Evolutionary conservation across 2,329 filamentous ascomycete species (phyloP), one percentile per base, ranked within the genome.

Genomic region (Xylariaceae sp.): DNA sequence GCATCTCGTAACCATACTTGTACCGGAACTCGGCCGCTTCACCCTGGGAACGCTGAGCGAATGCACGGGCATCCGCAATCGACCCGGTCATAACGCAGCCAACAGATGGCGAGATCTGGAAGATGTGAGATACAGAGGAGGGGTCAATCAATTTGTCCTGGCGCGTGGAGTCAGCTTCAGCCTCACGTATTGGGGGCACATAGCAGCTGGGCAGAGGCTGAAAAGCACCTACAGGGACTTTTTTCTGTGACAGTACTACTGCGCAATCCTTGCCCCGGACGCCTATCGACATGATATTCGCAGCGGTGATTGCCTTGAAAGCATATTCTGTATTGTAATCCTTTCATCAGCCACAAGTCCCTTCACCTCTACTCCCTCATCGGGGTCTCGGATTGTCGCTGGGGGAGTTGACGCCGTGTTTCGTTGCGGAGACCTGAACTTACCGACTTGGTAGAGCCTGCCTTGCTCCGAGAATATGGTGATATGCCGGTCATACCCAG

Each of bases 391-490:
- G 21, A 29, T 15, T 23, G 21, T 32, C 41, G 54, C 48, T 52
- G 50, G 42, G 50, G 46, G 57, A 51, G 58, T 46, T 40, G 48
- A 51, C 48, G 33, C 20, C 32, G 46, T 42, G 49, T 23, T 41
- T 37, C 35, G 39, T 50, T 43, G 47, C 49, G 46, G 40, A 54
- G 57, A 21, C 33, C 32, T 49, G 39, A 55, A 84, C 92, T 71
- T 84, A 97, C 94, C 94, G 76, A 99, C 94, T 97, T 99, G 94
- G 76, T 97, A 99, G 74, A 99, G 82, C 74, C 94, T 87, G 71
- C 94, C 94, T 79, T 97, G 92, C 76, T 99, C 94, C 59, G 94
- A 97, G 81, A 99, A 99, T 82, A 99, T 97, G 73, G 94, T 99
- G 71, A 99, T 99, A 78, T 99, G 94, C 81, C 94, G 86, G 78